phyloP scores from a whole-genome alignment of 2,329 filamentous ascomycete genomes.

The Trichoderma koningii region DNA sequence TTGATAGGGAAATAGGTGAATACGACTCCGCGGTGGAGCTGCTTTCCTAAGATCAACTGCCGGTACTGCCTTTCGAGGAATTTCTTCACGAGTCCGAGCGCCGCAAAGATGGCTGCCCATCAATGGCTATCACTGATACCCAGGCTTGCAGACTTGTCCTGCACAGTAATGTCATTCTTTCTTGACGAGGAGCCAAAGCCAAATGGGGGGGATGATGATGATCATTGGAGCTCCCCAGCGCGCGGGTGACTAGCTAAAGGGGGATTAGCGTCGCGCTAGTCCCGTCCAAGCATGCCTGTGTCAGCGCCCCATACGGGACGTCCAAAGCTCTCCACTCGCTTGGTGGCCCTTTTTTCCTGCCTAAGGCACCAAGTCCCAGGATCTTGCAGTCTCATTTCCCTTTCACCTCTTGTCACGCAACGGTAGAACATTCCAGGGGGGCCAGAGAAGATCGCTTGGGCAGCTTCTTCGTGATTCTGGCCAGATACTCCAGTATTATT shows the following conservation, averaged over 20 bases:
- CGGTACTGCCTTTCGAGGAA: constrained; percentile 9
- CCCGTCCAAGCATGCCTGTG: constrained; percentile 19
- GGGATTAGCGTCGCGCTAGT: neutral
- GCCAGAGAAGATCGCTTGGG: constrained; percentile 16
- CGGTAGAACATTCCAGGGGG: constrained; percentile 26
- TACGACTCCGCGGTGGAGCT: constrained; percentile 19
- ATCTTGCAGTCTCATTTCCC: constrained; percentile 18
- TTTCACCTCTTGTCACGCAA: neutral
- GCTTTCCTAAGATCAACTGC: constrained; percentile 12
- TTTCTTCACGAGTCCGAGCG: neutral
- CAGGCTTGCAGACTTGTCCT: too few relatives aligned
- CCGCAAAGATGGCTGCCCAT: neutral
- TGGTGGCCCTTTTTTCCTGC: neutral
- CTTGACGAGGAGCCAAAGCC: neutral
- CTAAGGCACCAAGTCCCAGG: constrained; percentile 22
- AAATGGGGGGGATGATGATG: constrained; percentile 12
- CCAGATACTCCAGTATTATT: too few relatives aligned
- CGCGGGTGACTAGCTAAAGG: constrained; percentile 10
- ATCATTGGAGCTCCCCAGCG: neutral
- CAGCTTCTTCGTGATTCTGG: neutral
- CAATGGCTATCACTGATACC: neutral
- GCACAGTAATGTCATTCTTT: too few relatives aligned
- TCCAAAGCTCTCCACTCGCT: neutral
- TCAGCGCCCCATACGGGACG: neutral
- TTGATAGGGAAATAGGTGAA: neutral